Base-by-base conservation (phyloP, 345 rosid species). In the Boechera retrofracta region DNA sequence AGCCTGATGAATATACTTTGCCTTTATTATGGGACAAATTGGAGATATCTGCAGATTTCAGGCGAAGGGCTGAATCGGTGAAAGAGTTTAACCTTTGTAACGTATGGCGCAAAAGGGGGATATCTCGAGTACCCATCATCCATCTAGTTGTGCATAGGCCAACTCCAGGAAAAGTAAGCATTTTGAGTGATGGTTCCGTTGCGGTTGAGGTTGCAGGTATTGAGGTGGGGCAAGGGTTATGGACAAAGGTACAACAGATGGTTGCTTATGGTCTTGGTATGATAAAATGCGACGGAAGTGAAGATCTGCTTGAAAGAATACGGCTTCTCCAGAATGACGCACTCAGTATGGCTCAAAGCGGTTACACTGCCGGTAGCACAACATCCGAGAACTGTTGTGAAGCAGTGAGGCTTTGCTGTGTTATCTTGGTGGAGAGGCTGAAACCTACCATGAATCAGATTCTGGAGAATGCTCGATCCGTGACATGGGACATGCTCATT, bases 211-310 rank as follows among this genome's bases (percentile, higher is more conserved):
- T 92, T 72, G 95, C 91, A 61, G 98, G 98, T 35, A 84, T 85
- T 78, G 98, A 94, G 79, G 57, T 94, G 6, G 98, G 98, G 35
- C 98, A 90, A 83, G 98, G 98, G 47, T 86, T 94, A 16, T 94
- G 90, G 94, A 92, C 98, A 5, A 94, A 94, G 80, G 98, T 85
- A 36, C 91, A 92, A 74, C 98, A 94, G 78, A 88, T 84, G 87
- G 87, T 84, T 75, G 96, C 97, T 62, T 92, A 83, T 87, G 92
- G 86, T 52, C 92, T 94, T 29, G 82, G 95, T 78, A 86, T 76
- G 64, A 69, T 84, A 42, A 82, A 83, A 47, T 82, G 86, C 36
- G 83, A 80, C 5, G 93, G 81, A 69, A 73, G 58, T 2, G 85
- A 41, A 64, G 72, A 83, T 29, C 81, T 92, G 15, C 76, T 90